A percentile compares a stretch with the other conserved stretches of the same genome.
These are phyloP conservation scores for Digitaria exilis DNA, from an alignment of 202 grass and related monocot genomes.

Conservation along the genomic window DNA sequence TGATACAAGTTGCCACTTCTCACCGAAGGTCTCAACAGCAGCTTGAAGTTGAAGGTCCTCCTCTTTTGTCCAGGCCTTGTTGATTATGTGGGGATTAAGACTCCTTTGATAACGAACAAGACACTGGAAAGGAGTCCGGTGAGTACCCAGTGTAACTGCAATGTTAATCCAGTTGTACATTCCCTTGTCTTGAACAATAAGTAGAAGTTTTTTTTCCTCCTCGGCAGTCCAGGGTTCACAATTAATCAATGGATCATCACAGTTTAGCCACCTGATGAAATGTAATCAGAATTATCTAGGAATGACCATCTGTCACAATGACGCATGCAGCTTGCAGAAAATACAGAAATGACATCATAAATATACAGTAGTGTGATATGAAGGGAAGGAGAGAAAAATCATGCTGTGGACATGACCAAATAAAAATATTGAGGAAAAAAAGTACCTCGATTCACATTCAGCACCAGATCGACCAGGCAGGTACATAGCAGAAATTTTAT, in stretches of 20 bases:
- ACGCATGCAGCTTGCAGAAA: conserved; percentile 14
- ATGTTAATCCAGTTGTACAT: conserved; percentile 93
- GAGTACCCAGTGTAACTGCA: conserved; percentile 63
- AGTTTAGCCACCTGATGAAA: conserved; percentile 79
- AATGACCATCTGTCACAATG: conserved; percentile 8
- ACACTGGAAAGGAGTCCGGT: conserved; percentile 92
- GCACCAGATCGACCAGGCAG: conserved; percentile 63
- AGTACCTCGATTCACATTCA: conserved; percentile 91
- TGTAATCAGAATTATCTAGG: conserved; percentile 19
- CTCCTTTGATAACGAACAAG: conserved; percentile 90
- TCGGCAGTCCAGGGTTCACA: conserved; percentile 65
- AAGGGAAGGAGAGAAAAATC: neutral
- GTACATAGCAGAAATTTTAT: conserved; percentile 84
- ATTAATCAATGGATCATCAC: conserved; percentile 86
- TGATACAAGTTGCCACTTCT: conserved; percentile 92
- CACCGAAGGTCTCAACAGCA: conserved; percentile 70
- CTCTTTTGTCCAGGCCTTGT: conserved; percentile 81
- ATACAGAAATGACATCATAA: conserved; percentile 13
- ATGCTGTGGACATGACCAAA: neutral
- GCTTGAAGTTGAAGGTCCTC: conserved; percentile 75
- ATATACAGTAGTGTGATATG: neutral
- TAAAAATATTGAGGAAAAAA: conserved; percentile 4
- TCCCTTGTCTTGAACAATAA: conserved; percentile 79
- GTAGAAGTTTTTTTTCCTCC: conserved; percentile 89
- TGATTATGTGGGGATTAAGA: conserved; percentile 95